phyloP scores from a whole-genome alignment of 2,329 filamentous ascomycete genomes.

The Trichothecium sympodiale region DNA sequence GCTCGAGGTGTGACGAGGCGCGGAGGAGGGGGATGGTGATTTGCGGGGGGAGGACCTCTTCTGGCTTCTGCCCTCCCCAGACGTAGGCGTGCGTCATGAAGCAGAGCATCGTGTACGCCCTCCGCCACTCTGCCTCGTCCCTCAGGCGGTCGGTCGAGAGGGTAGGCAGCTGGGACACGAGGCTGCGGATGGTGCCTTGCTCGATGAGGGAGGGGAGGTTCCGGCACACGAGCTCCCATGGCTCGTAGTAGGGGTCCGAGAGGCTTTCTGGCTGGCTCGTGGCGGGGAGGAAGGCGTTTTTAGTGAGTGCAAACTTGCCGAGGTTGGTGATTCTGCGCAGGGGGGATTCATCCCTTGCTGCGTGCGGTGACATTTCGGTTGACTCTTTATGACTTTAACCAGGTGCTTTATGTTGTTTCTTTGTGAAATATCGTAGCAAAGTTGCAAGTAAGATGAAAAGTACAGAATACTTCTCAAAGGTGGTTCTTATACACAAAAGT shows the following conservation, averaged over 20 bases:
- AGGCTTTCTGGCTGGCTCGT: constrained; percentile 55
- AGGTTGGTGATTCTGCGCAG: constrained; percentile 16
- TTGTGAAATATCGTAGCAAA: no score
- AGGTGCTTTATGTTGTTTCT: no score
- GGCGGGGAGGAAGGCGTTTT: constrained; percentile 68
- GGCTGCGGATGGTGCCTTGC: constrained; percentile 48
- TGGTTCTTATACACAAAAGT: no score
- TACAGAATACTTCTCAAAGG: no score
- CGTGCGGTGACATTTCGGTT: constrained; percentile 30
- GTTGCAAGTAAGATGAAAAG: no score
- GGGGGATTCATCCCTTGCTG: constrained; percentile 13
- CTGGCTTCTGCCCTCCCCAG: constrained; percentile 70
- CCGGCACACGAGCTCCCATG: constrained; percentile 64
- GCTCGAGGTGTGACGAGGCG: constrained; percentile 61
- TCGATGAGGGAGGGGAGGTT: constrained; percentile 59
- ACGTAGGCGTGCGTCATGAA: constrained; percentile 81
- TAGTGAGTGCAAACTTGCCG: constrained; percentile 25
- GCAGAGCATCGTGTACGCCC: constrained; percentile 68
- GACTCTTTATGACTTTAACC: no score
- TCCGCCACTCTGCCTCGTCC: constrained; percentile 62
- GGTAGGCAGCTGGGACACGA: constrained; percentile 55
- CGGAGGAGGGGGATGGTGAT: constrained; percentile 68
- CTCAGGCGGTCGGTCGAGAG: constrained; percentile 54
- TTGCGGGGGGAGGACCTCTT: constrained; percentile 67
- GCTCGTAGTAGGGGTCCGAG: constrained; percentile 60